Evolutionary conservation across 1,284 basidiomycete genomes (phyloP).

Genomic region (Lignosus rhinocerotis): DNA sequence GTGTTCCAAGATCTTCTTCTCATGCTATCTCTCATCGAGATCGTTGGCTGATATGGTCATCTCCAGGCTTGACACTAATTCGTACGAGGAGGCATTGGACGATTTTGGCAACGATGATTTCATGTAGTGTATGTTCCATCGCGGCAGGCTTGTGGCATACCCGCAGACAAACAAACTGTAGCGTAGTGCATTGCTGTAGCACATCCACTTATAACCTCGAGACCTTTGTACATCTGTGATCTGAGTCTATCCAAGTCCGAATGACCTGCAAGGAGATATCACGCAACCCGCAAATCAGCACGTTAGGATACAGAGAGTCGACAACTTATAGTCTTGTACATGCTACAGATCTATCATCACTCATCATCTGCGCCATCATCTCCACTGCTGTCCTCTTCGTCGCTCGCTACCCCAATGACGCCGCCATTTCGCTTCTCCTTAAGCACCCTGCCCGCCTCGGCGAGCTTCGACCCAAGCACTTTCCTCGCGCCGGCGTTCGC

Average conservation of each 20-base stretch:
- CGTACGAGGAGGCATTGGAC: conserved; percentile 86
- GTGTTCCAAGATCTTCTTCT: background rate
- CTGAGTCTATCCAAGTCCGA: background rate
- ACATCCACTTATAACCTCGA: background rate
- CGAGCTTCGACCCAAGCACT: conserved; percentile 74
- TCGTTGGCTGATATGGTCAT: background rate
- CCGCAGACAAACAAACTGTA: background rate
- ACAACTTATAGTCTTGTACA: background rate
- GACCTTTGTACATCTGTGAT: background rate
- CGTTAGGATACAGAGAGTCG: background rate
- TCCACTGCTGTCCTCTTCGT: conserved; percentile 67
- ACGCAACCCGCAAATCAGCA: background rate
- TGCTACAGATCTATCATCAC: conserved; percentile 5
- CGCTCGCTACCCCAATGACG: conserved; percentile 67
- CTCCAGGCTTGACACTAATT: conserved; percentile 67
- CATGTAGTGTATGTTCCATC: conserved; percentile 49
- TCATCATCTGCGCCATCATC: conserved; percentile 36
- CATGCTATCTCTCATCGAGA: background rate
- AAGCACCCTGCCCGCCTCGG: conserved; percentile 65
- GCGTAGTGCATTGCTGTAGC: background rate
- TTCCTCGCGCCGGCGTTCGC: conserved; percentile 78
- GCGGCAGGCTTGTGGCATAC: background rate
- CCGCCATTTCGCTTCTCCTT: conserved; percentile 69
- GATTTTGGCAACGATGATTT: conserved; percentile 82
- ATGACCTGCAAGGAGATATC: background rate